phyloP scores from a whole-genome alignment of 2,329 filamentous ascomycete genomes.

The Aspergillus carbonarius region DNA sequence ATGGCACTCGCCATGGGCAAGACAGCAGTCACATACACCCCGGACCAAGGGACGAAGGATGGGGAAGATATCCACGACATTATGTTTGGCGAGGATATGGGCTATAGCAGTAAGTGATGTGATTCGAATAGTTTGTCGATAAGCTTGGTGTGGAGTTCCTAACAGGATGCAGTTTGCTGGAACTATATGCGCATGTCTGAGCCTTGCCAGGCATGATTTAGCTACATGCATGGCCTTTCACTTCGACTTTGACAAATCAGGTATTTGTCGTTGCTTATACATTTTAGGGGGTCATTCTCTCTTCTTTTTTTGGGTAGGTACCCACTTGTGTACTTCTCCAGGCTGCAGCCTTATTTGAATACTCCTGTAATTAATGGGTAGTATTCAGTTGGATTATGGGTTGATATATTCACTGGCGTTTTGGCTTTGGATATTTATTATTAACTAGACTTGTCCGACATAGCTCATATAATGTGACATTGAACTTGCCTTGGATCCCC shows the following conservation, averaged over 20 bases:
- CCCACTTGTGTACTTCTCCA: not conserved
- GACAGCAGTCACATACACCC: slow-evolving; percentile 64
- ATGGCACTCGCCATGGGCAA: slow-evolving; percentile 72
- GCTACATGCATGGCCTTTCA: no score
- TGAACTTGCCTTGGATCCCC: not conserved
- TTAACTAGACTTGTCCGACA: not conserved
- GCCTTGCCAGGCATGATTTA: slow-evolving; percentile 17
- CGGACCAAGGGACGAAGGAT: slow-evolving; percentile 51
- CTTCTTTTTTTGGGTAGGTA: not conserved
- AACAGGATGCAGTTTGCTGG: slow-evolving; percentile 51
- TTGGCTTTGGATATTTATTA: not conserved
- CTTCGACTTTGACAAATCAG: not conserved
- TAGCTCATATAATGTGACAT: not conserved
- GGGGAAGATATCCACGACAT: slow-evolving; percentile 24
- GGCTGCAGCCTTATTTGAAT: not conserved
- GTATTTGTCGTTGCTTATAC: not conserved
- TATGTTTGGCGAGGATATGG: slow-evolving; percentile 69
- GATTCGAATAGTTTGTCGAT: not conserved
- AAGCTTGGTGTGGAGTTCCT: not conserved
- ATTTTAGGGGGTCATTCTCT: not conserved
- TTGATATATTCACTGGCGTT: not conserved
- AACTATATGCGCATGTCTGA: slow-evolving; percentile 53
- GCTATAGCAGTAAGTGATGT: slow-evolving; percentile 60
- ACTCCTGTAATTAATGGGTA: not conserved
- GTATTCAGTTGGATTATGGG: not conserved